Conservation (phyloP, 2,329 filamentous ascomycete genomes). For the Blumeria graminis region DNA sequence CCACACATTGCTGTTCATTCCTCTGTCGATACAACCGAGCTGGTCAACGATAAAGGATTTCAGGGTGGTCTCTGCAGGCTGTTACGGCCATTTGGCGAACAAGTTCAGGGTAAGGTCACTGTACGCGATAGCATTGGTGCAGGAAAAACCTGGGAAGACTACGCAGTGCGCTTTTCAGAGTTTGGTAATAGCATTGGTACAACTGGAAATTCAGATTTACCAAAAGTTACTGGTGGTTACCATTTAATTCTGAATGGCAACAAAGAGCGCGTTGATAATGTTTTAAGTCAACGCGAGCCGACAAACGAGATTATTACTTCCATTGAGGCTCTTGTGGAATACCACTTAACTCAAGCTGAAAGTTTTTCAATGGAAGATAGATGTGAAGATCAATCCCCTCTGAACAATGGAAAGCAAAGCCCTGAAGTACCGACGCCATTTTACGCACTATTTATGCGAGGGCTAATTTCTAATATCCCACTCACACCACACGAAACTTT, state of each 20-base stretch:
- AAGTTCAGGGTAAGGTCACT: conserved; percentile 64
- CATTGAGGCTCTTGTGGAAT: conserved; percentile 59
- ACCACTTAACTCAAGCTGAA: conserved; percentile 57
- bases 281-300: conserved; percentile 8
- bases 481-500: conserved; percentile 78
- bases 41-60: conserved; percentile 69
- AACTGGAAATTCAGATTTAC: conserved; percentile 20
- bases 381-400: conserved; percentile 17
- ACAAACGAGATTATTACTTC: conserved; percentile 32
- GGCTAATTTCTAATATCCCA: conserved; percentile 57
- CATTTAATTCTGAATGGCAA: conserved; percentile 7
- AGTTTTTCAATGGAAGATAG: conserved; percentile 13
- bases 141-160: conserved; percentile 69
- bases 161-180: conserved; percentile 61
- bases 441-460: conserved; percentile 63
- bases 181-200: conserved; percentile 35
- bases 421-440: conserved; percentile 40
- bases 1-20: conserved; percentile 72
- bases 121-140: conserved; percentile 76
- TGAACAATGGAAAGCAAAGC: conserved; percentile 13
- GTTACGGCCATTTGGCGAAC: conserved; percentile 75
- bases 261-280: conserved; percentile 4
- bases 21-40: conserved; percentile 63
- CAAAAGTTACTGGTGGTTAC: conserved; percentile 14
- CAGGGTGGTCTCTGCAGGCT: conserved; percentile 61